These are phyloP conservation scores for Globisporangium rhizosaccharum DNA, from an alignment of 352 stramenopile species.

Conservation along the genomic window DNA sequence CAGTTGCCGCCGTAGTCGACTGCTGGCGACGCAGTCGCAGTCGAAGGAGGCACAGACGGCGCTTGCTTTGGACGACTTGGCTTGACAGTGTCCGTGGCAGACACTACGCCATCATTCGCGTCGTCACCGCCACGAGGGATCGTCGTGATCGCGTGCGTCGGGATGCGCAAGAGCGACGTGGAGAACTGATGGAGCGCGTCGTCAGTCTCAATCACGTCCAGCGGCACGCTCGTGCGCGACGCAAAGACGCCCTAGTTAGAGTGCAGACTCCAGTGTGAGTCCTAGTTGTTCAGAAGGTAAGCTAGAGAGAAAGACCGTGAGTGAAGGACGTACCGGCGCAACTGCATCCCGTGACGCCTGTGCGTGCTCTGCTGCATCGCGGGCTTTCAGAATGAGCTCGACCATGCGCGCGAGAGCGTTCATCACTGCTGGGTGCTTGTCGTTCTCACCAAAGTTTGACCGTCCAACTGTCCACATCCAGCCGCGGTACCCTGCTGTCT, in stretches of 20 bases:
- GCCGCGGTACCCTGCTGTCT: constrained; percentile 64
- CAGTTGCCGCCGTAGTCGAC: constrained; percentile 63
- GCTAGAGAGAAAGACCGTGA: neutral
- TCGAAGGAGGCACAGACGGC: neutral
- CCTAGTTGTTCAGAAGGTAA: neutral
- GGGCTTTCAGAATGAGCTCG: constrained; percentile 39
- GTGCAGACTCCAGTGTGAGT: neutral
- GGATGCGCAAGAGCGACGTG: constrained; percentile 57
- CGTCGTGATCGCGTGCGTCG: constrained; percentile 75
- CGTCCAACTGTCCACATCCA: constrained; percentile 86
- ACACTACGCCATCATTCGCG: constrained; percentile 12
- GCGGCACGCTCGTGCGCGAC: constrained; percentile 20
- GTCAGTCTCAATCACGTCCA: constrained; percentile 55
- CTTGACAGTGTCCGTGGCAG: constrained; percentile 5
- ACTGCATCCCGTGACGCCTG: constrained; percentile 22
- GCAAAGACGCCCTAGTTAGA: constrained; percentile 36
- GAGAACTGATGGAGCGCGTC: constrained; percentile 62
- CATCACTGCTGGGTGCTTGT: constrained; percentile 68
- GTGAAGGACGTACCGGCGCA: constrained; percentile 16
- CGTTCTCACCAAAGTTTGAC: constrained; percentile 74
- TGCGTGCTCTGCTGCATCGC: constrained; percentile 26
- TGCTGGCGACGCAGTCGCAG: neutral
- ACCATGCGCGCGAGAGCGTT: constrained; percentile 78
- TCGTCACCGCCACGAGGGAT: constrained; percentile 24
- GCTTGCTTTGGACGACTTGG: constrained; percentile 1